Evolutionary conservation across 208 protist species (phyloP), one percentile per base, ranked within the genome.

Genomic region (Phytomonas sp.): DNA sequence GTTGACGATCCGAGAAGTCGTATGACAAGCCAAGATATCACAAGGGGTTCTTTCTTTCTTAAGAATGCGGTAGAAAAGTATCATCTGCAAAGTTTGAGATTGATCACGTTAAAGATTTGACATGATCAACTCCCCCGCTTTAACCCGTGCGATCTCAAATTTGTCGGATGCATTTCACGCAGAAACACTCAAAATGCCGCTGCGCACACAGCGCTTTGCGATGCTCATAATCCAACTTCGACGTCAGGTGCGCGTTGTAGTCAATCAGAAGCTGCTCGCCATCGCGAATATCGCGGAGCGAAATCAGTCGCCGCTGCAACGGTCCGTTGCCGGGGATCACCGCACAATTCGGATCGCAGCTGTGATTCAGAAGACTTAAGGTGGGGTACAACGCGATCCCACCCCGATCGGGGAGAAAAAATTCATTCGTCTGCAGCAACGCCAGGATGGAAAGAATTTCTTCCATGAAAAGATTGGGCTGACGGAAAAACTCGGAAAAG

Each of bases 191-290:
- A 78, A 96, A 96, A 75, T 96, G 80, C 11, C 91, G 79, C 76
- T 96, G 88, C 33, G 82, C 75, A 68, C 85, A 94, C 33, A 96
- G 80, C 8, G 84, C 84, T 60, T 83, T 82, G 53, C 91, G 79
- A 34, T 96, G 78, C 43, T 85, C 81, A 66, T 94, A 96, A 59
- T 63, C 72, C 36, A 92, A 77, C 72, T 66, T 79, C 34, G 82
- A 82, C 43, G 82, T 96, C 29, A 94, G 72, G 32, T 60, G 62
- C 34, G 80, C 68, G 72, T 96, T 96, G 77, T 96, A 96, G 67
- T 93, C 79, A 64, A 94, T 91, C n/a, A 90, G 81, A 9, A 96
- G 74, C 79, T 96, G 91, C 77, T 96, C 88, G 15, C 88, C 88
- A 66, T 87, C 83, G 11, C 86, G 81, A 30, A 96, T 86, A 59